Conservation (phyloP, 768 basidiomycete genomes). For the Leucosporidium scottii region DNA sequence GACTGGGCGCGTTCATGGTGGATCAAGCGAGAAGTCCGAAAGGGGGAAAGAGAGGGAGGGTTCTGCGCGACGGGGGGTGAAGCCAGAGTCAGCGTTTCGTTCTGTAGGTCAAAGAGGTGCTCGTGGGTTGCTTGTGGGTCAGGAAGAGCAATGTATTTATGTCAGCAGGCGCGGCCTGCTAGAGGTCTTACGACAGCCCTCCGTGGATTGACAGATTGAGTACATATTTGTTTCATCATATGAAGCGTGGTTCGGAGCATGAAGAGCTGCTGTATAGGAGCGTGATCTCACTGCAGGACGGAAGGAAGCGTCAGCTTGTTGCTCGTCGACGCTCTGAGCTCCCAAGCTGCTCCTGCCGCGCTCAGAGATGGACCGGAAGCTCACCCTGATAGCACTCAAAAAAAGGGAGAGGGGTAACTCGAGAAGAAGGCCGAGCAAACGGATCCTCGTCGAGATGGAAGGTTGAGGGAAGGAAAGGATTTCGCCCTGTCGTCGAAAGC, state of each 20-base stretch:
- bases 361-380: too few relatives aligned
- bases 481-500: too few relatives aligned
- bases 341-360: too few relatives aligned
- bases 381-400: too few relatives aligned
- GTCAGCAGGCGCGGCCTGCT: conserved; percentile 15
- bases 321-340: too few relatives aligned
- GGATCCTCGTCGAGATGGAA: too few relatives aligned
- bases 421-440: too few relatives aligned
- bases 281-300: too few relatives aligned
- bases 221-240: conserved; percentile 28
- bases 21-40: neutral
- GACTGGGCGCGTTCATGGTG: conserved; percentile 80
- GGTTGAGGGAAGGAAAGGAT: too few relatives aligned
- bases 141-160: conserved; percentile 31
- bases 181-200: conserved; percentile 10
- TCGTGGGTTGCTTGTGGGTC: conserved; percentile 28
- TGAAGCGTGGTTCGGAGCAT: conserved; percentile 24
- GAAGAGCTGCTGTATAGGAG: neutral
- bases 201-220: conserved; percentile 56
- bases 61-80: neutral
- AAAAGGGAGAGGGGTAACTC: too few relatives aligned
- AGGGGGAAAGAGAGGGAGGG: neutral
- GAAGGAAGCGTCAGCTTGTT: too few relatives aligned
- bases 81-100: conserved; percentile 8
- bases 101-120: conserved; percentile 33